phyloP scores from a whole-genome alignment of 371 early-diverging fungal genomes.

The Mortierella sp. region DNA sequence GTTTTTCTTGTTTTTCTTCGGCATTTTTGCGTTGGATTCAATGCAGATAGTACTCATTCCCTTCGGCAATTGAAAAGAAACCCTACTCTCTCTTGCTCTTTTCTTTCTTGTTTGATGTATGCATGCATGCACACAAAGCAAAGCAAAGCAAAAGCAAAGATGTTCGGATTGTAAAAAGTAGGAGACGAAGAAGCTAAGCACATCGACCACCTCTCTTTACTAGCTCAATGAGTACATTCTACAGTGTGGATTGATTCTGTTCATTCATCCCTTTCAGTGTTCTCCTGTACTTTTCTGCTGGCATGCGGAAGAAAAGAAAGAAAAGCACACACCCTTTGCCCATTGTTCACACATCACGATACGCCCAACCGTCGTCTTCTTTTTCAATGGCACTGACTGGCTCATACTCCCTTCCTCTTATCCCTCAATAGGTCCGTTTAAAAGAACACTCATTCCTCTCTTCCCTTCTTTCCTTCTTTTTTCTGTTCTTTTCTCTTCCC shows the following conservation, averaged over 20 bases:
- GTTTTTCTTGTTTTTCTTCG: not conserved
- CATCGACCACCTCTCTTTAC: not conserved
- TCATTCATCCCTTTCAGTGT: not conserved
- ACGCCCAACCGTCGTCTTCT: not conserved
- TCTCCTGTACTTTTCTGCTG: not conserved
- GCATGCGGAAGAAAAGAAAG: not conserved
- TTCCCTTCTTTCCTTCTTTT: not conserved
- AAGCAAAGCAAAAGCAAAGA: not conserved
- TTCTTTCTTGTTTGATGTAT: not conserved
- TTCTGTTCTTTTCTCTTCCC: not conserved
- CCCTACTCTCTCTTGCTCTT: no score
- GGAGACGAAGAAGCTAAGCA: not conserved
- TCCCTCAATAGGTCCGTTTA: no score
- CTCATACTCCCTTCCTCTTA: not conserved
- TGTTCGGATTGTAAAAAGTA: not conserved
- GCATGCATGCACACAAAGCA: not conserved
- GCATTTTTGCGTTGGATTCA: not conserved
- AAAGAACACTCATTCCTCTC: not conserved
- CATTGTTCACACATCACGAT: not conserved
- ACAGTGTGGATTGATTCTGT: not conserved
- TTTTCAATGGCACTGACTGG: not conserved
- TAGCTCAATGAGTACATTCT: not conserved
- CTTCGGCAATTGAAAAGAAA: not conserved
- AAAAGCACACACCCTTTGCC: not conserved
- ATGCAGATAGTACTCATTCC: not conserved